Evolutionary conservation across 2,329 filamentous ascomycete species (phyloP), one percentile per base, ranked within the genome.

Genomic region (Fusarium sp.): DNA sequence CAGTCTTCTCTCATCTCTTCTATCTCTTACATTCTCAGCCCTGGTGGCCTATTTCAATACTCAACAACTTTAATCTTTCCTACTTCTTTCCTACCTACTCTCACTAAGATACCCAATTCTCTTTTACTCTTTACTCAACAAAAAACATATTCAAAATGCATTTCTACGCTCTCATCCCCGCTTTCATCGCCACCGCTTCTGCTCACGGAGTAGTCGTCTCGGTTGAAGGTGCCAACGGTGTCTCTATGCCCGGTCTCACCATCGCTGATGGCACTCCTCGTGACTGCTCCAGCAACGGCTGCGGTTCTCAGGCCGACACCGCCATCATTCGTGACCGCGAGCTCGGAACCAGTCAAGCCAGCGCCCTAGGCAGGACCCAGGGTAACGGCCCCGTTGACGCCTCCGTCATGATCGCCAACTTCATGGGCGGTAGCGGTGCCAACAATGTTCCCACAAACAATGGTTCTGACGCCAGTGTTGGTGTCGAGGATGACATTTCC

Each of bases 261-360:
- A 60, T 91, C 70, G 82, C 83, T 49, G 89, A 92, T 66, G 89
- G 89, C 74, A 91, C 90, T 67, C 90, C 89, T 53, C 89, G 90
- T 75, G 89, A 92, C 80, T 92, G 89, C 79, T 83, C 87, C 53
- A 83, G 82, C 73, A 88, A 89, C 72, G 69, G 78, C 47, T 91
- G 89, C 76, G 90, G 90, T 63, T 86, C 89, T n/a, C 86, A 92
- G 78, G 88, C 86, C 63, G 90, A 92, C 76, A 92, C 90, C n/a
- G 84, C 89, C 78, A 91, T 92, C 82, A 91, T 92, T 79, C 87
- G 89, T 40, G 80, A 86, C 65, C 79, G 82, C 15, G 90, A 91
- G 80, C 84, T 92, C 61, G 80, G 81, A 42, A 85, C 81, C 51
- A 82, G 81, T 73, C 83, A 85, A 72, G 77, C 74, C 40, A 88